Evolutionary conservation across 352 stramenopile species (phyloP).

Genomic region (Blastocystis hominis): DNA sequence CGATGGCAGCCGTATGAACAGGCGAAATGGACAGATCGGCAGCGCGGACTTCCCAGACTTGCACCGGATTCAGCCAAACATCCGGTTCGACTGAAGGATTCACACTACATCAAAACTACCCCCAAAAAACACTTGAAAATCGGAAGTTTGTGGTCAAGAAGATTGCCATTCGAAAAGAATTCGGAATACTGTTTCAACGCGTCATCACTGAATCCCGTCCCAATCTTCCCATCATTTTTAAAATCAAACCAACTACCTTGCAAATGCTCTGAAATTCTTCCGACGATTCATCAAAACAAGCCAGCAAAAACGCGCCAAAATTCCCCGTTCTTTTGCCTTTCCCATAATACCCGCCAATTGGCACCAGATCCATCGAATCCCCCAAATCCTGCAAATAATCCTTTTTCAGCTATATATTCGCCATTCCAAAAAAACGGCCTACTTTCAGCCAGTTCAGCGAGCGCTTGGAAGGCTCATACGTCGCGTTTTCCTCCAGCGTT

Average conservation of each 20-base stretch:
- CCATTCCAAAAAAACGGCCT: background rate
- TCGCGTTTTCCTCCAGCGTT: constrained; percentile 83
- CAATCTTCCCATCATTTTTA: constrained; percentile 66
- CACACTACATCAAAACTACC: constrained; percentile 60
- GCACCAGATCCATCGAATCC: constrained; percentile 94
- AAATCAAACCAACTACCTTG: constrained; percentile 67
- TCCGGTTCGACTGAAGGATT: constrained; percentile 69
- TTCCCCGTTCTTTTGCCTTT: constrained; percentile 85
- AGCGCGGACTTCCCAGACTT: constrained; percentile 89
- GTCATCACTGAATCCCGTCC: constrained; percentile 96
- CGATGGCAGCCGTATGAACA: constrained; percentile 87
- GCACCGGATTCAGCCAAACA: constrained; percentile 83
- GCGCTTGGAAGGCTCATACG: constrained; percentile 89
- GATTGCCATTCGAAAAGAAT: constrained; percentile 67
- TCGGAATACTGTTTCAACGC: constrained; percentile 79
- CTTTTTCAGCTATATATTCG: constrained; percentile 81
- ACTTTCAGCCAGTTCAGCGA: constrained; percentile 98
- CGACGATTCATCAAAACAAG: constrained; percentile 89
- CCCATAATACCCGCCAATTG: constrained; percentile 92
- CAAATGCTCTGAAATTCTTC: constrained; percentile 96
- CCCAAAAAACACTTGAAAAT: background rate
- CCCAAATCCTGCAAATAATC: constrained; percentile 87
- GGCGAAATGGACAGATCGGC: constrained; percentile 94
- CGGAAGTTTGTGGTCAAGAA: background rate
- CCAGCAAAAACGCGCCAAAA: constrained; percentile 94